Conservation (phyloP, 2,329 filamentous ascomycete genomes). For the Sclerotiophoma versabilis region DNA sequence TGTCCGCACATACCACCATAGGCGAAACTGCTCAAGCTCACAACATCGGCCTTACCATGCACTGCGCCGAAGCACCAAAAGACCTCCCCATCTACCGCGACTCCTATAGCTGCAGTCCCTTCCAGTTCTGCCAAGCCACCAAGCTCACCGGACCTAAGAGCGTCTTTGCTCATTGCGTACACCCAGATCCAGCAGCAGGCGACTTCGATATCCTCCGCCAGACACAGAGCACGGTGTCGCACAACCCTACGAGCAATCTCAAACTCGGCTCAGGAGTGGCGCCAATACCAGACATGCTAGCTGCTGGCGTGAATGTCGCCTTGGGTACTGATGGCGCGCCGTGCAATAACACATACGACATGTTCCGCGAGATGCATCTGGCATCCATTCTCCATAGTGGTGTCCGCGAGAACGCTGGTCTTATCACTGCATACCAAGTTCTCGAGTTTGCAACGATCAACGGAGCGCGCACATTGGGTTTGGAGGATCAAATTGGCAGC, state of each 20-base stretch:
- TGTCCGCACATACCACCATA: constrained; percentile 51
- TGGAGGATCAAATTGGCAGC: constrained; percentile 51
- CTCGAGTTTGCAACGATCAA: constrained; percentile 37
- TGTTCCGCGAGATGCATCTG: constrained; percentile 40
- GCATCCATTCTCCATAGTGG: constrained; percentile 30
- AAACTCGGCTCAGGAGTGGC: constrained; percentile 35
- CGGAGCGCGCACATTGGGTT: constrained; percentile 31
- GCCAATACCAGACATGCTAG: constrained; percentile 28
- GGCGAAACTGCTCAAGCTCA: constrained; percentile 50
- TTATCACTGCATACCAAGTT: constrained; percentile 27
- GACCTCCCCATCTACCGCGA: constrained; percentile 50
- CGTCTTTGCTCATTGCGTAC: constrained; percentile 46
- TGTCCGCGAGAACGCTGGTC: constrained; percentile 20
- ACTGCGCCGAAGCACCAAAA: constrained; percentile 54
- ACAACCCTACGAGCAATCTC: constrained; percentile 35
- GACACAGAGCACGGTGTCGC: constrained; percentile 37
- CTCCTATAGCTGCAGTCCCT: constrained; percentile 51
- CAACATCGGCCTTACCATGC: constrained; percentile 57
- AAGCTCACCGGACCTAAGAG: constrained; percentile 48
- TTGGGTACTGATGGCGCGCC: constrained; percentile 37
- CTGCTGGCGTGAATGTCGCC: constrained; percentile 25
- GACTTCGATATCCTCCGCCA: constrained; percentile 52
- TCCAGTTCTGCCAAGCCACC: constrained; percentile 36
- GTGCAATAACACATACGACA: constrained; percentile 42
- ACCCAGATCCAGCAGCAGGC: constrained; percentile 51